Evolutionary conservation across 495 filamentous ascomycete species (phyloP).

Genomic region (Entonaema liquescens): DNA sequence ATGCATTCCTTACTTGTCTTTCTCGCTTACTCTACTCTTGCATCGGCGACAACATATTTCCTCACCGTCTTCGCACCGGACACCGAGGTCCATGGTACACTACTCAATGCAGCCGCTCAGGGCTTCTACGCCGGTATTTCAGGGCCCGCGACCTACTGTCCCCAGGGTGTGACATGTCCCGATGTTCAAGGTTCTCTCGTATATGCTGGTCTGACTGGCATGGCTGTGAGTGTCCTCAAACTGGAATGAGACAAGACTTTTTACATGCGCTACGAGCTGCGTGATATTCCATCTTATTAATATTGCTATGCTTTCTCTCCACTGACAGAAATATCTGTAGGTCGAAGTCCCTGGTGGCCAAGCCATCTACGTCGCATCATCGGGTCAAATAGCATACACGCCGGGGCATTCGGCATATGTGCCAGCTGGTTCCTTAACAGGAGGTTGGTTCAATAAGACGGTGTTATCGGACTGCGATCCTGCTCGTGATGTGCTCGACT

Average conservation of each 20-base stretch:
- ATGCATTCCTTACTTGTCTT: conserved; percentile 13
- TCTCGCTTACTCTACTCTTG: conserved; percentile 21
- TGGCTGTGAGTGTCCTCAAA: conserved; percentile 37
- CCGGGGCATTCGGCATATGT: conserved; percentile 66
- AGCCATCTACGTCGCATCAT: conserved; percentile 64
- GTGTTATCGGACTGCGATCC: conserved; percentile 29
- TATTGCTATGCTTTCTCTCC: background rate
- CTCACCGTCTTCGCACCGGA: conserved; percentile 36
- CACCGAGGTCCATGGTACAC: conserved; percentile 24
- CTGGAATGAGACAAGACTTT: no score
- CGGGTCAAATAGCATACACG: conserved; percentile 68
- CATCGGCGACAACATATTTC: conserved; percentile 34
- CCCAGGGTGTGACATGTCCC: conserved; percentile 26
- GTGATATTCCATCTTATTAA: background rate
- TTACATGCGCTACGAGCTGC: background rate
- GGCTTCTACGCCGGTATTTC: conserved; percentile 34
- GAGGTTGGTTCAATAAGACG: conserved; percentile 51
- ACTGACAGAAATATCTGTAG: conserved; percentile 19
- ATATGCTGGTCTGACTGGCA: conserved; percentile 17
- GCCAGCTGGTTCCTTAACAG: conserved; percentile 60
- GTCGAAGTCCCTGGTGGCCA: conserved; percentile 73
- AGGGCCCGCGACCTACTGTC: conserved; percentile 37
- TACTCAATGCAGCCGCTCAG: conserved; percentile 35
- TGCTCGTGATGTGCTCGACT: conserved; percentile 26
- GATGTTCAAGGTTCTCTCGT: conserved; percentile 37